Evolutionary conservation across 257 asterid species (phyloP).

Genomic region (Avicennia marina): DNA sequence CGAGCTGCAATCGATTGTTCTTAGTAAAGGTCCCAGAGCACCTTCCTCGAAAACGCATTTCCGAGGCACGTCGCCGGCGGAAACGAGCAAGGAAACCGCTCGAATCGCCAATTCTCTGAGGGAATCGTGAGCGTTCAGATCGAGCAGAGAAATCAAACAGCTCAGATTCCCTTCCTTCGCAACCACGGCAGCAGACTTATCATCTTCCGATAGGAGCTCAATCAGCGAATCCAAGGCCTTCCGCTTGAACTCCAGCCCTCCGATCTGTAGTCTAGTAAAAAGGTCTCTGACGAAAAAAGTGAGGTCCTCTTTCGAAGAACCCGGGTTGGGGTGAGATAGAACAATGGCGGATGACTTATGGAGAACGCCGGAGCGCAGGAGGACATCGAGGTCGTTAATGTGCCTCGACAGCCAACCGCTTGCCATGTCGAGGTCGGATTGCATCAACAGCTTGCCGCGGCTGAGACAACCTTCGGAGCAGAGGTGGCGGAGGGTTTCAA

Average conservation of each 20-base stretch:
- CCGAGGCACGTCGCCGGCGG: constrained; percentile 54
- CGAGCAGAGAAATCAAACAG: constrained; percentile 61
- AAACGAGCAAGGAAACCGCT: constrained; percentile 68
- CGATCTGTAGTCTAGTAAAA: constrained; percentile 87
- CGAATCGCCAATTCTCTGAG: constrained; percentile 60
- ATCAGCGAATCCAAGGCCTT: constrained; percentile 75
- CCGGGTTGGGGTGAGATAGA: constrained; percentile 56
- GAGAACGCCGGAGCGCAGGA: constrained; percentile 86
- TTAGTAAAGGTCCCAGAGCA: constrained; percentile 78
- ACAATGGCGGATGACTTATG: constrained; percentile 89
- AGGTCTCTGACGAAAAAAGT: constrained; percentile 63
- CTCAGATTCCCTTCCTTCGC: constrained; percentile 62
- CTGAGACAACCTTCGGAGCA: constrained; percentile 47
- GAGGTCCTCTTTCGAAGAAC: constrained; percentile 59
- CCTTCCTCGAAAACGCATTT: constrained; percentile 89
- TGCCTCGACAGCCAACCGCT: constrained; percentile 71
- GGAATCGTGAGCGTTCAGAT: constrained; percentile 36
- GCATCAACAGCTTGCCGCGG: constrained; percentile 92
- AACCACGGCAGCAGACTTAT: constrained; percentile 46
- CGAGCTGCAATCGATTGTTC: constrained; percentile 64
- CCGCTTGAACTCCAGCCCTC: constrained; percentile 79
- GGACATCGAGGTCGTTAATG: constrained; percentile 63
- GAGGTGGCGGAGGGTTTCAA: constrained; percentile 43
- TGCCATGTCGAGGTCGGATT: constrained; percentile 96
- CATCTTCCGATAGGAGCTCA: constrained; percentile 58